A percentile compares a stretch with the other conserved stretches of the same genome.
Evolutionary conservation across 2,329 filamentous ascomycete species (phyloP).

Genomic region (Cyphellophora attinorum): DNA sequence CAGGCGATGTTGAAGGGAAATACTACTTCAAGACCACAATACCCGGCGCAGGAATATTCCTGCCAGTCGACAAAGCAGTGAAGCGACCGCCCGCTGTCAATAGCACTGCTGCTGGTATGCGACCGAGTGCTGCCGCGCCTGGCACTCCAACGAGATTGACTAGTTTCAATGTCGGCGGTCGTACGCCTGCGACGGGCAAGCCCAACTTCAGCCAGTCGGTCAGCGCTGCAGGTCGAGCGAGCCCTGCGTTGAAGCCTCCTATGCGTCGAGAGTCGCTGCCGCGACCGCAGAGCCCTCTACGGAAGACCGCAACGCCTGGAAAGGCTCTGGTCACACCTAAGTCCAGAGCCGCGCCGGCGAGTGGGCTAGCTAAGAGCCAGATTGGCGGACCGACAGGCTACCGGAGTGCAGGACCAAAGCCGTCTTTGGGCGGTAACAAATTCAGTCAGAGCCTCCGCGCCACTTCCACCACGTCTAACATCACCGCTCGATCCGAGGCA

Average conservation of each 20-base stretch:
- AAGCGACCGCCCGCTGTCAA: slow-evolving; percentile 50
- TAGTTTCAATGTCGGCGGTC: slow-evolving; percentile 38
- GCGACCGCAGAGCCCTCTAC: slow-evolving; percentile 76
- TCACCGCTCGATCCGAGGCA: slow-evolving; percentile 1
- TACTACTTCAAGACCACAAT: slow-evolving; percentile 72
- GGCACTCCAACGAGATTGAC: slow-evolving; percentile 49
- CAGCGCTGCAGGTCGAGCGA: slow-evolving; percentile 61
- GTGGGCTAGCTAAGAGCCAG: slow-evolving; percentile 28
- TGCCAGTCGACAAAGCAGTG: slow-evolving; percentile 72
- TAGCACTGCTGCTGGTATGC: slow-evolving; percentile 43
- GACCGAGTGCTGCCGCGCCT: slow-evolving; percentile 7
- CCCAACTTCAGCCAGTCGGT: slow-evolving; percentile 84
- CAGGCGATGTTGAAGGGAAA: slow-evolving; percentile 80
- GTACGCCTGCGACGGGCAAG: slow-evolving; percentile 52
- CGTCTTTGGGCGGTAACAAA: slow-evolving; percentile 19
- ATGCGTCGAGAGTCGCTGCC: slow-evolving; percentile 64
- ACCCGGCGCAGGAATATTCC: slow-evolving; percentile 82
- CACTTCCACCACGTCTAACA: slow-evolving; percentile 10
- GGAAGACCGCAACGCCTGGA: slow-evolving; percentile 51
- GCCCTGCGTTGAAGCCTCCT: slow-evolving; percentile 60
- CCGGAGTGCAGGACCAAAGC: slow-evolving; percentile 52
- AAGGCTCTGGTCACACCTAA: slow-evolving; percentile 16
- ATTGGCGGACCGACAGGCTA: slow-evolving; percentile 52
- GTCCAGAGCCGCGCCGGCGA: slow-evolving; percentile 13
- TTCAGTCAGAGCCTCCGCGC: slow-evolving; percentile 24